These are phyloP conservation scores for Manihot esculenta DNA, from an alignment of 441 rosid genomes.

Conservation along the genomic window DNA sequence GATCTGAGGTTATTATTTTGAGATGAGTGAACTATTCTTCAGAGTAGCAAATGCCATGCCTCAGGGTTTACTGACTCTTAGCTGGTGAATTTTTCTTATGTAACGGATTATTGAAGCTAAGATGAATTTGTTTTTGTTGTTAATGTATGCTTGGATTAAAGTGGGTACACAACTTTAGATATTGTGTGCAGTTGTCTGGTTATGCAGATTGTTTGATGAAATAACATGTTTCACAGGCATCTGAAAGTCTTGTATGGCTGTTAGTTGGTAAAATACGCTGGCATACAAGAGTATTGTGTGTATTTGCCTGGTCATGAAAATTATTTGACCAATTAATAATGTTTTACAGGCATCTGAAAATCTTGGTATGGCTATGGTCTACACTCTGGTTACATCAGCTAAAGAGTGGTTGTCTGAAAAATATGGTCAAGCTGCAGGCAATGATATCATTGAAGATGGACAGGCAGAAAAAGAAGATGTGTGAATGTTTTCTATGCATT, in stretches of 20 bases:
- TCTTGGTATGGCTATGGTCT: conserved; percentile 97
- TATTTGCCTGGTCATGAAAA: conserved; percentile 8
- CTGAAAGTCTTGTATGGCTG: conserved; percentile 94
- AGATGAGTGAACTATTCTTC: background rate
- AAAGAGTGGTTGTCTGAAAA: conserved; percentile 89
- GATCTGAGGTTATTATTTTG: background rate
- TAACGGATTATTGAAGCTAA: too few relatives aligned
- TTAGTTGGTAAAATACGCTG: background rate
- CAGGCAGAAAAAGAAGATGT: conserved; percentile 87
- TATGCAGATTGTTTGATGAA: conserved; percentile 17
- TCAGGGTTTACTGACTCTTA: too few relatives aligned
- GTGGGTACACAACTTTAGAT: conserved; percentile 4
- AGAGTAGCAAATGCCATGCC: background rate
- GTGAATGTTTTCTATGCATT: conserved; percentile 27
- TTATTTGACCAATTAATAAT: conserved; percentile 18
- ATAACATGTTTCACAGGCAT: conserved; percentile 52
- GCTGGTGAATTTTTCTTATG: background rate
- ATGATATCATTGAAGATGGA: conserved; percentile 46
- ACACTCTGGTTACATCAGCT: conserved; percentile 86
- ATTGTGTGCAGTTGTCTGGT: background rate
- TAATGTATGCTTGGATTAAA: background rate
- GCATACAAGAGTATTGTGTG: background rate
- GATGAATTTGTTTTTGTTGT: background rate
- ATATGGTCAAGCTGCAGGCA: conserved; percentile 59
- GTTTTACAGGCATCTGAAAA: conserved; percentile 76